phyloP scores from a whole-genome alignment of 495 filamentous ascomycete species.

The Penicillium coprophilum region DNA sequence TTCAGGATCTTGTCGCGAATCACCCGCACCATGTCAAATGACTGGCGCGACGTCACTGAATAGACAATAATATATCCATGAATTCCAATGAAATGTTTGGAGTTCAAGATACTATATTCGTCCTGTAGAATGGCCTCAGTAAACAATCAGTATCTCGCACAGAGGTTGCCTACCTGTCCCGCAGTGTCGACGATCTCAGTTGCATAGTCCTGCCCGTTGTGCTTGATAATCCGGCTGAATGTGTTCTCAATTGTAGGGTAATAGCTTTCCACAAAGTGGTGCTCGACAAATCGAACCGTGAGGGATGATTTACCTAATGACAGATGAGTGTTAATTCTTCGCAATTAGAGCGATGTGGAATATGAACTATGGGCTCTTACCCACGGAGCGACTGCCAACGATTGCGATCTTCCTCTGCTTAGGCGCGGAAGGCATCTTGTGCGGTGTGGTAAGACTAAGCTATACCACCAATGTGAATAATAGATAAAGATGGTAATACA shows the following conservation, averaged over 20 bases:
- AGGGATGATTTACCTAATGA: slow-evolving; percentile 89
- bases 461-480: background rate
- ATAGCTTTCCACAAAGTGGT: slow-evolving; percentile 97
- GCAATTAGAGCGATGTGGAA: background rate
- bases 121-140: slow-evolving; percentile 57
- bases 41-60: slow-evolving; percentile 86
- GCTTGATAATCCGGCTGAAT: slow-evolving; percentile 90
- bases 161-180: slow-evolving; percentile 69
- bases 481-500: background rate
- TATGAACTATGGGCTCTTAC: slow-evolving; percentile 51
- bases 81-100: slow-evolving; percentile 98
- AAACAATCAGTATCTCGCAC: background rate
- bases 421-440: slow-evolving; percentile 72
- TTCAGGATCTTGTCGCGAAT: slow-evolving; percentile 97
- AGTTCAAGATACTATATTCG: slow-evolving; percentile 97
- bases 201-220: slow-evolving; percentile 87
- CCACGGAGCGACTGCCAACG: slow-evolving; percentile 95
- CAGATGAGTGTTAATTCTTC: background rate
- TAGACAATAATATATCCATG: slow-evolving; percentile 99
- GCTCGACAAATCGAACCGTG: slow-evolving; percentile 95
- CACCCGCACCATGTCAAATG: slow-evolving; percentile 94
- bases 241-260: slow-evolving; percentile 99
- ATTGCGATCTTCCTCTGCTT: slow-evolving; percentile 99
- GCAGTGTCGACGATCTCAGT: slow-evolving; percentile 99
- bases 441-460: background rate